Percentiles rank a stretch among this genome's conserved stretches.
These are phyloP conservation scores for Stylonectria norvegica DNA, from an alignment of 2,329 filamentous ascomycete species.

Conservation along the genomic window DNA sequence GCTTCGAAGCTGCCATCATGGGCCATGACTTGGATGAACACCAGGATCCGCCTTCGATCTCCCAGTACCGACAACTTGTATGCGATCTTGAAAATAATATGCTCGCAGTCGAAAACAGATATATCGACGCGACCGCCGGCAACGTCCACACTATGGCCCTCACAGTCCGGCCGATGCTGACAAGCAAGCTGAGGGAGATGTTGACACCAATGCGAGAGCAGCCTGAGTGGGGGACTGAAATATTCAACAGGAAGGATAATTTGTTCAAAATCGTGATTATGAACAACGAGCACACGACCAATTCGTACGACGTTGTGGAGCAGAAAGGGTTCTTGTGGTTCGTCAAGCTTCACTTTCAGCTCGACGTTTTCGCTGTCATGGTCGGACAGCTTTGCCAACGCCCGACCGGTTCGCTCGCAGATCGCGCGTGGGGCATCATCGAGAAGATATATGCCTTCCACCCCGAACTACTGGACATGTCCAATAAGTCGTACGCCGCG, in stretches of 20 bases:
- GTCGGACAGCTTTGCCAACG: constrained; percentile 51
- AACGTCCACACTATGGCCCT: constrained; percentile 50
- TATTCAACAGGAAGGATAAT: constrained; percentile 48
- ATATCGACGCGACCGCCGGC: constrained; percentile 50
- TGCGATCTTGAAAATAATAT: constrained; percentile 42
- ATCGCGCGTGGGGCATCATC: constrained; percentile 51
- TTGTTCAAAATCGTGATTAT: constrained; percentile 53
- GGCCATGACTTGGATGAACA: constrained; percentile 37
- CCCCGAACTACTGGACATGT: constrained; percentile 48
- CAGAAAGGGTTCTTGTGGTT: constrained; percentile 55
- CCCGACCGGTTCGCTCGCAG: constrained; percentile 47
- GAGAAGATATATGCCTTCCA: constrained; percentile 47
- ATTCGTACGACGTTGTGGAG: constrained; percentile 41
- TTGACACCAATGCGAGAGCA: constrained; percentile 45
- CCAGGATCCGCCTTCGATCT: constrained; percentile 32
- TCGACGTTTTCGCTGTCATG: constrained; percentile 54
- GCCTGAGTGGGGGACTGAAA: constrained; percentile 49
- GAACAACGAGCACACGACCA: constrained; percentile 45
- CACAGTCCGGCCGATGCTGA: constrained; percentile 45
- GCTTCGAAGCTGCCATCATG: constrained; percentile 49
- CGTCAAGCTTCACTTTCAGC: constrained; percentile 51
- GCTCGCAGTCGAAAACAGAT: constrained; percentile 45
- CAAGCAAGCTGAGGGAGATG: constrained; percentile 48
- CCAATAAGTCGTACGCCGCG: constrained; percentile 41
- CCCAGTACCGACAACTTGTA: constrained; percentile 42